Evolutionary conservation across 2,329 filamentous ascomycete species (phyloP).

Genomic region (Penicillium psychrosexuale): DNA sequence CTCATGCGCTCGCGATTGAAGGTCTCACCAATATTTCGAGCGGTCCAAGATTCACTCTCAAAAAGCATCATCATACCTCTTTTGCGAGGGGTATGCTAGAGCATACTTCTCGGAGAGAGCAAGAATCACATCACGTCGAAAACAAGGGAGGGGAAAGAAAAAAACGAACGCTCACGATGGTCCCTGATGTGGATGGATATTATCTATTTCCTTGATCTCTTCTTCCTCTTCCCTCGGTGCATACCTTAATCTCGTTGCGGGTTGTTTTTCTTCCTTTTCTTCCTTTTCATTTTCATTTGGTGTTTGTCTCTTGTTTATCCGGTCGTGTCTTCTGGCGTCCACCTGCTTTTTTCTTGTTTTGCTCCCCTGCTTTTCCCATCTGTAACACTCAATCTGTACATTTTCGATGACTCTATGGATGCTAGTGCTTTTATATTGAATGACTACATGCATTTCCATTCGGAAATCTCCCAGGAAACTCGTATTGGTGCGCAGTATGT

Average conservation of each 20-base stretch:
- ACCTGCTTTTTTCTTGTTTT: conserved; percentile 9
- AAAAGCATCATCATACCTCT: conserved; percentile 15
- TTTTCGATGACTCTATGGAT: conserved; percentile 31
- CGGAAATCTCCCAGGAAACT: conserved; percentile 7
- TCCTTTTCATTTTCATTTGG: conserved; percentile 5
- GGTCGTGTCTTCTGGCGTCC: conserved; percentile 14
- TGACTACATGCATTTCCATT: conserved; percentile 19
- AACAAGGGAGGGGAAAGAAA: conserved; percentile 13
- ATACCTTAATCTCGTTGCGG: conserved; percentile 11
- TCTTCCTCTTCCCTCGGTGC: conserved; percentile 20
- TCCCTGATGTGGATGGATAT: conserved; percentile 10
- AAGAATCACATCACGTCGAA: conserved; percentile 18
- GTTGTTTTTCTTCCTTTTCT: conserved; percentile 2
- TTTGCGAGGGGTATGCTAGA: conserved; percentile 8
- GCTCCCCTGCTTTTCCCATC: conserved; percentile 12
- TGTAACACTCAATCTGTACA: conserved; percentile 30
- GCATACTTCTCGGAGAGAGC: conserved; percentile 10
- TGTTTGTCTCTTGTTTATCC: conserved; percentile 11
- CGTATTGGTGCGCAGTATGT: neutral
- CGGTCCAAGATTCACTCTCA: conserved; percentile 2
- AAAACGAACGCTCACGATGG: conserved; percentile 6
- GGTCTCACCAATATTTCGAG: neutral
- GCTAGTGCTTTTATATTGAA: conserved; percentile 20
- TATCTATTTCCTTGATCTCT: conserved; percentile 12
- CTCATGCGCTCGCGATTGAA: neutral